Base-by-base conservation (phyloP, 1,284 basidiomycete species). In the Ustilago tritici region DNA sequence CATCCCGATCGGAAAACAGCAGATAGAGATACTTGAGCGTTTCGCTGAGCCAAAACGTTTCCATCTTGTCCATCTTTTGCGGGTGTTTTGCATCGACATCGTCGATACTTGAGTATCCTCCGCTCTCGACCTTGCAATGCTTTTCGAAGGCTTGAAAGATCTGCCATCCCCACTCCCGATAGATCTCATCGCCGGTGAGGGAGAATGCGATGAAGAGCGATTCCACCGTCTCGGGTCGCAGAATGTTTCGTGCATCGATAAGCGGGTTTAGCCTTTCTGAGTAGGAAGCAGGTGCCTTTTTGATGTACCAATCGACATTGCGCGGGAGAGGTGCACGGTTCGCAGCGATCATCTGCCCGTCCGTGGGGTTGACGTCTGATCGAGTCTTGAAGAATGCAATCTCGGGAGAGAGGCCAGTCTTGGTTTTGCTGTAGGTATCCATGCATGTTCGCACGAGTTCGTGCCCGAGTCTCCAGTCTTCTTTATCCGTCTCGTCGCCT, bases 11-110 rank as follows among this genome's bases (percentile, higher is more conserved):
- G 56, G 92, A 91, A 85, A 97, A 98, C 6, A 97, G 88, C 70
- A 98, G 87, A 84, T 93, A 98, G 47, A 99, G 88, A 87, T 99
- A 99, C 87, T 99, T 98, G 65, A 98, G 87, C 6, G 95, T 98
- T 87, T 98, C 95, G 91, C 86, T 87, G 91, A 92, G 86, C 84
- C 84, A 85, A 56, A 85, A 85, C 17, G 95, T 96, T 88, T 98
- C 95, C 94, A 97, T 97, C 86, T 93, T 92, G 87, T 98, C 94
- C 69, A 94, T 91, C 68, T 90, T 88, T 79, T 88, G 87, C 3
- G 89, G 91, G 0, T 92, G 91, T 15, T 70, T 63, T 4, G 65
- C 54, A 55, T 84, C 77, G 15, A 98, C 95, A 85, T 97, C 93
- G 62, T 92, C 87, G 53, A 98, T 89, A 50, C 91, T 91, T 15